Conservation (phyloP, 768 basidiomycete genomes). For the Lentinula sp. region DNA sequence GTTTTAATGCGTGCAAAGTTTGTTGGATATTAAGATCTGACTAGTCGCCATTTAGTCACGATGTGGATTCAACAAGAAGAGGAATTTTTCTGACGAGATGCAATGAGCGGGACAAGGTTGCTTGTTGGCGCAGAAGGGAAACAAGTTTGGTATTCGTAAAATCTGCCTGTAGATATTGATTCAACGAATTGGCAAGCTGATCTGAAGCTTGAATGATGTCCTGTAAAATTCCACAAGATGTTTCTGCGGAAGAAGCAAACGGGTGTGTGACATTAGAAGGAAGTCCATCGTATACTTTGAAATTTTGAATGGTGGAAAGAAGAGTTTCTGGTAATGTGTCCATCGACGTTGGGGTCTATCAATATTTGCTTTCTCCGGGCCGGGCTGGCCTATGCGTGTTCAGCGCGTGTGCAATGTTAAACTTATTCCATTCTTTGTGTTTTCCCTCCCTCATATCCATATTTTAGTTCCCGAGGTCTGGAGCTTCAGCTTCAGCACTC, state of each 20-base stretch:
- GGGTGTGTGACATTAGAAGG: constrained; percentile 34
- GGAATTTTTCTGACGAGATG: constrained; percentile 36
- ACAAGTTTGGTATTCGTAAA: constrained; percentile 62
- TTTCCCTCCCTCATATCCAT: neutral
- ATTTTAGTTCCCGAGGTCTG: neutral
- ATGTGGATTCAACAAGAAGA: constrained; percentile 7
- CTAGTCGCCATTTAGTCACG: constrained; percentile 26
- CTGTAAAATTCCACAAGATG: constrained; percentile 38
- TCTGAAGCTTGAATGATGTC: constrained; percentile 45
- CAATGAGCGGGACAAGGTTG: constrained; percentile 44
- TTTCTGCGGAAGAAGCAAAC: constrained; percentile 37
- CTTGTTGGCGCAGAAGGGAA: constrained; percentile 62
- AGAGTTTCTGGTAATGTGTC: constrained; percentile 23
- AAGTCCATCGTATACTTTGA: constrained; percentile 30
- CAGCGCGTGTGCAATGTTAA: neutral
- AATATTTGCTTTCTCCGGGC: neutral
- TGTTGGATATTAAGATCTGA: constrained; percentile 49
- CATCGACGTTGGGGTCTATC: neutral
- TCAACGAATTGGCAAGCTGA: constrained; percentile 49
- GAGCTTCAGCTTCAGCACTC: neutral
- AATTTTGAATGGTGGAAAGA: constrained; percentile 37
- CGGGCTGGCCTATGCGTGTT: neutral
- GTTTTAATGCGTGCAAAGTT: constrained; percentile 40
- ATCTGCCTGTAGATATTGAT: constrained; percentile 40
- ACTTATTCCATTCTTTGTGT: neutral